These are phyloP conservation scores for Trametes elegans DNA, from an alignment of 768 basidiomycete genomes.

Conservation along the genomic window DNA sequence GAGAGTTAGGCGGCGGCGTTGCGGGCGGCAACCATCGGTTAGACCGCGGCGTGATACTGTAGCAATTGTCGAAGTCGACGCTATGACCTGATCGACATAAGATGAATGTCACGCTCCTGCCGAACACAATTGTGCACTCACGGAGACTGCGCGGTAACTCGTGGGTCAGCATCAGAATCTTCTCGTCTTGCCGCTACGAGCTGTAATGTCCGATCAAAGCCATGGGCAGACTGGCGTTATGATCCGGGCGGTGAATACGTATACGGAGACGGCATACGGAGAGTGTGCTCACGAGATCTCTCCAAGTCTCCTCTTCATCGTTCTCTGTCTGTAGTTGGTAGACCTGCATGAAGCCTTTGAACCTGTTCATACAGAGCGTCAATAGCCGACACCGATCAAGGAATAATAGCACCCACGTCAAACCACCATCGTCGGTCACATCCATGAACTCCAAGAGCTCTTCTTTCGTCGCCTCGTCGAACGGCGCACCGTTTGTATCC, in stretches of 20 bases:
- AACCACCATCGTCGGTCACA: constrained; percentile 63
- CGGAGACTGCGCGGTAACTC: background rate
- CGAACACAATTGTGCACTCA: background rate
- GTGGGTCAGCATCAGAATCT: constrained; percentile 37
- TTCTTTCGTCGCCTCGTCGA: constrained; percentile 72
- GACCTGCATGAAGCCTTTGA: constrained; percentile 79
- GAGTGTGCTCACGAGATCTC: constrained; percentile 57
- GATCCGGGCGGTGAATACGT: background rate
- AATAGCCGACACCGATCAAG: background rate
- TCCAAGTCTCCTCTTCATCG: constrained; percentile 84
- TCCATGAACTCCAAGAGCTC: constrained; percentile 77
- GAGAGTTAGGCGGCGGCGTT: too few species aligned
- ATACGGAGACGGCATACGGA: background rate
- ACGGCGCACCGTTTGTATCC: constrained; percentile 83
- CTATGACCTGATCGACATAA: background rate
- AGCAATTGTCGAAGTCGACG: background rate
- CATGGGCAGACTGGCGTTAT: constrained; percentile 58
- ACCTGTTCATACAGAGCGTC: constrained; percentile 36
- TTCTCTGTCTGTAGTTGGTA: constrained; percentile 85
- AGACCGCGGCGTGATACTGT: too few species aligned
- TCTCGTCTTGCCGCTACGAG: constrained; percentile 59
- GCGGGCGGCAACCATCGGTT: too few species aligned
- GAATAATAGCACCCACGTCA: constrained; percentile 56
- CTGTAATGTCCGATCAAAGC: constrained; percentile 66
- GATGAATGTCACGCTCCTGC: background rate